phyloP scores from a whole-genome alignment of 2,329 filamentous ascomycete genomes.

The Pseudocercospora eumusae region DNA sequence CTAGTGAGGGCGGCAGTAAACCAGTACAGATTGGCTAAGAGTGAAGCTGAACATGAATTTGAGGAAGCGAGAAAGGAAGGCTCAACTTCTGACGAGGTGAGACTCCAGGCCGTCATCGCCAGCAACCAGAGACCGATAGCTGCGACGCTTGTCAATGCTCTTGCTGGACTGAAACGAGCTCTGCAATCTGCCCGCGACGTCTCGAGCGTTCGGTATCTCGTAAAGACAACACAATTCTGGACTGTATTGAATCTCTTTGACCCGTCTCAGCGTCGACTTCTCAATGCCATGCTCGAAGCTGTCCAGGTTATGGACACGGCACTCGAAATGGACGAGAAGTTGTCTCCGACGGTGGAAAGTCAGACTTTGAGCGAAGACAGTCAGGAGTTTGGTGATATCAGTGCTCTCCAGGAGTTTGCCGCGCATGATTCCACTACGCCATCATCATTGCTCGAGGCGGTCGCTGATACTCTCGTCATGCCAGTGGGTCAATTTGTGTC shows the following conservation, averaged over 20 bases:
- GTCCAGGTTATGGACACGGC: conserved; percentile 53
- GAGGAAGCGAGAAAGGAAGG: conserved; percentile 42
- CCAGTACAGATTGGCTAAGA: conserved; percentile 59
- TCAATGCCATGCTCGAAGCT: conserved; percentile 51
- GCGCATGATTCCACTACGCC: conserved; percentile 2
- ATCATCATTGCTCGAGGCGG: conserved; percentile 8
- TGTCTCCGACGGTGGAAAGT: conserved; percentile 31
- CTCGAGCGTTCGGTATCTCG: conserved; percentile 35
- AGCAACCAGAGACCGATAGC: conserved; percentile 61
- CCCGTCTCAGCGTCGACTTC: conserved; percentile 43
- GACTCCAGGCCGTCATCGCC: conserved; percentile 55
- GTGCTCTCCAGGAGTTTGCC: conserved; percentile 52
- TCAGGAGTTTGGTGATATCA: conserved; percentile 64
- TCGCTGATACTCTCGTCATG: conserved; percentile 50
- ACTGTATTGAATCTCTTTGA: conserved; percentile 57
- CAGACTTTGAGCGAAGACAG: conserved; percentile 57
- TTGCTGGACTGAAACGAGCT: conserved; percentile 54
- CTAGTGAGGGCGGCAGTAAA: conserved; percentile 55
- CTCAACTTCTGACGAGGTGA: conserved; percentile 45
- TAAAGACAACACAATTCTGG: conserved; percentile 45
- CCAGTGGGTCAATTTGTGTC: conserved; percentile 58
- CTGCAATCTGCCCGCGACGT: conserved; percentile 43
- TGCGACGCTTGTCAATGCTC: conserved; percentile 54
- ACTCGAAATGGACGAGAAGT: conserved; percentile 30
- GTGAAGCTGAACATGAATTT: conserved; percentile 59